Percentiles rank a stretch among this genome's conserved stretches.
These are phyloP conservation scores for Aspergillus indologenus DNA, from an alignment of 495 filamentous ascomycete genomes.

Conservation along the genomic window DNA sequence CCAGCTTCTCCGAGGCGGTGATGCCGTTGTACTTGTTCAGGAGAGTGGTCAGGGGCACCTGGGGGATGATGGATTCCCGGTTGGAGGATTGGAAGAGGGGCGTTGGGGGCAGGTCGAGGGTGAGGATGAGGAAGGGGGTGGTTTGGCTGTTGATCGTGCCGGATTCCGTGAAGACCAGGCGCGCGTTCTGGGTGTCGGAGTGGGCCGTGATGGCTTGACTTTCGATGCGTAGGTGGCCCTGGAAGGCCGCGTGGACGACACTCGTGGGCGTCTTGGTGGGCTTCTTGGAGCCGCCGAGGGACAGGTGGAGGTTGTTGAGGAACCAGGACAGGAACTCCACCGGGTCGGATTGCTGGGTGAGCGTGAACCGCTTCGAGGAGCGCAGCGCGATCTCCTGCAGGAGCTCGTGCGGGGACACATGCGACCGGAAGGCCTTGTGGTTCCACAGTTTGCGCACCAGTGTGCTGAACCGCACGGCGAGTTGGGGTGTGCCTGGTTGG, in stretches of 20 bases:
- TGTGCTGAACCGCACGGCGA: slow-evolving; percentile 78
- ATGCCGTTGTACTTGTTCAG: slow-evolving; percentile 93
- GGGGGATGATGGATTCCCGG: slow-evolving; percentile 92
- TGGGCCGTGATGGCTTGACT: slow-evolving; percentile 92
- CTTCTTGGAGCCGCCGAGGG: slow-evolving; percentile 86
- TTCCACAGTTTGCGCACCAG: slow-evolving; percentile 98
- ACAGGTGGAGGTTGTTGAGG: slow-evolving; percentile 88
- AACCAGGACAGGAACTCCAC: slow-evolving; percentile 98
- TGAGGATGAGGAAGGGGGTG: slow-evolving; percentile 81
- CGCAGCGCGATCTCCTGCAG: slow-evolving; percentile 89
- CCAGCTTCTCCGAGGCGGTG: slow-evolving; percentile 80
- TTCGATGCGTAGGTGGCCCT: slow-evolving; percentile 87
- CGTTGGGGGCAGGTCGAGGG: slow-evolving; percentile 85
- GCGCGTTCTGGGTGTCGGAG: slow-evolving; percentile 76
- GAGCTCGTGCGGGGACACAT: slow-evolving; percentile 96
- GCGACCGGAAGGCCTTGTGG: slow-evolving; percentile 89
- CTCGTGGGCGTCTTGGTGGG: slow-evolving; percentile 61
- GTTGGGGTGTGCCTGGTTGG: slow-evolving; percentile 47
- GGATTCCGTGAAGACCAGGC: slow-evolving; percentile 91
- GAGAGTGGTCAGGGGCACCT: slow-evolving; percentile 84
- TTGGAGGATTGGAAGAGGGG: slow-evolving; percentile 95
- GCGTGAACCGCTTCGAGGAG: slow-evolving; percentile 87
- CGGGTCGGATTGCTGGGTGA: slow-evolving; percentile 89
- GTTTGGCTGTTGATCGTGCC: slow-evolving; percentile 72
- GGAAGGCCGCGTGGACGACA: slow-evolving; percentile 88